Percentiles rank a stretch among this genome's conserved stretches.
Conservation (phyloP, 768 basidiomycete genomes). For the Boletus rufocinnamomeus region DNA sequence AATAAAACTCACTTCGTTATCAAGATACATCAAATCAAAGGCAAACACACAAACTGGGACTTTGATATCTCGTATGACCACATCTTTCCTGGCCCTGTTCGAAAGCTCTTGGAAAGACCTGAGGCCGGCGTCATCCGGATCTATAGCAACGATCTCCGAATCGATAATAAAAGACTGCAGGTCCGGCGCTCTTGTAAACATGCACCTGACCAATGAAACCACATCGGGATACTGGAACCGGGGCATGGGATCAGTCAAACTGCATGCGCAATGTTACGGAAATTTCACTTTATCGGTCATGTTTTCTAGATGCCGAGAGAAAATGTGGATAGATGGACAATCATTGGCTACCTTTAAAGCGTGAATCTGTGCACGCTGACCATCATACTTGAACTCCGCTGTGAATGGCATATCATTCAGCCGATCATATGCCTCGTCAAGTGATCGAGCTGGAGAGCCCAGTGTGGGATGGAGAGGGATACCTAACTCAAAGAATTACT, state of each 20-base stretch:
- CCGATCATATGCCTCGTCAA: slow-evolving; percentile 79
- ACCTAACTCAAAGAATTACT: slow-evolving; percentile 43
- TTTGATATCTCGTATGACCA: slow-evolving; percentile 69
- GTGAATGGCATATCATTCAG: slow-evolving; percentile 67
- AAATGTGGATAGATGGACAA: slow-evolving; percentile 55
- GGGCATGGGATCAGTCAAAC: slow-evolving; percentile 16
- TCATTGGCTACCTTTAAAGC: slow-evolving; percentile 37
- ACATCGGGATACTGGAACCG: slow-evolving; percentile 78
- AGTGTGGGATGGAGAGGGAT: slow-evolving; percentile 85
- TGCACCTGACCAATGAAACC: slow-evolving; percentile 51
- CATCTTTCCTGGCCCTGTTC: slow-evolving; percentile 82
- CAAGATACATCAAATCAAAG: slow-evolving; percentile 88
- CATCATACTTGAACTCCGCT: slow-evolving; percentile 93
- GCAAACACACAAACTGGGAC: slow-evolving; percentile 82
- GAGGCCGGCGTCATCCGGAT: slow-evolving; percentile 59
- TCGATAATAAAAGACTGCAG: slow-evolving; percentile 75
- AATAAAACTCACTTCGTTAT: slow-evolving; percentile 63
- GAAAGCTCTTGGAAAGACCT: slow-evolving; percentile 87
- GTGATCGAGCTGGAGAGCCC: slow-evolving; percentile 82
- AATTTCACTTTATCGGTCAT: slow-evolving; percentile 80
- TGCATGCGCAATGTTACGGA: not conserved
- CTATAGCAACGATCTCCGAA: slow-evolving; percentile 86
- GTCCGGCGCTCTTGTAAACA: slow-evolving; percentile 47
- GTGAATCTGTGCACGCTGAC: slow-evolving; percentile 83
- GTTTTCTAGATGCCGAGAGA: slow-evolving; percentile 88